Base-by-base conservation (phyloP, 345 rosid genomes). In the Carallia brachiata region DNA sequence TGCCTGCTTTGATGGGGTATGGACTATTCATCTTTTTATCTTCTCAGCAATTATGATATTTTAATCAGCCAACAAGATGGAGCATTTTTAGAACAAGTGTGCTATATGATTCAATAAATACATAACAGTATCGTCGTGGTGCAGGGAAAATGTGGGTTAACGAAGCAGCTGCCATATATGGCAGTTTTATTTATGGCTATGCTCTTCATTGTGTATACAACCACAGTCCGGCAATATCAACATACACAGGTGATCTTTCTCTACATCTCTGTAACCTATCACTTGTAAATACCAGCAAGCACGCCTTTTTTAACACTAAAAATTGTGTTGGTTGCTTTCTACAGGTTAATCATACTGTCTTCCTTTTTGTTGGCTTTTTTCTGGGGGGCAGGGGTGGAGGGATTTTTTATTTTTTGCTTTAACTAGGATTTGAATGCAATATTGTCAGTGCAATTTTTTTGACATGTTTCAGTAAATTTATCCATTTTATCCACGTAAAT, bases 181-280 rank as follows among this genome's bases (percentile, higher is more conserved):
- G 94, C 78, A 9, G 70, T 90, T 63, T 74, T 92, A 64, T 89
- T 90, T 83, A 80, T 78, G 73, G 80, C 73, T 30, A 89, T 89
- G 88, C 66, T 95, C 81, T 85, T 92, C 78, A 78, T 90, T 83
- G 91, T 90, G 75, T 95, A 92, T 81, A 95, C 91, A 78, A 90
- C 93, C 28, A 89, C 92, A 63, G 78, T 78, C 57, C 80, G 85
- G 65, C 99, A 95, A 56, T 87, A 88, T 79, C 83, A 80, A 69
- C 89, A 87, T 44, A 85, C 99, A 53, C 85, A 88, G 97, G 99
- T 95, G 79, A 71, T 17, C 4, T 53, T 36, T 19, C 66, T 61
- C 62, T 19, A 15, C 63, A 19, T 18, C 8, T 36, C 53, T 7
- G 53, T 10, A 32, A 53, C 16, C 19, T 66, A 19, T 36, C 58